A percentile compares a stretch with the other conserved stretches of the same genome.
These are phyloP conservation scores for Viola pubescens DNA, from an alignment of 441 rosid species.

Conservation along the genomic window DNA sequence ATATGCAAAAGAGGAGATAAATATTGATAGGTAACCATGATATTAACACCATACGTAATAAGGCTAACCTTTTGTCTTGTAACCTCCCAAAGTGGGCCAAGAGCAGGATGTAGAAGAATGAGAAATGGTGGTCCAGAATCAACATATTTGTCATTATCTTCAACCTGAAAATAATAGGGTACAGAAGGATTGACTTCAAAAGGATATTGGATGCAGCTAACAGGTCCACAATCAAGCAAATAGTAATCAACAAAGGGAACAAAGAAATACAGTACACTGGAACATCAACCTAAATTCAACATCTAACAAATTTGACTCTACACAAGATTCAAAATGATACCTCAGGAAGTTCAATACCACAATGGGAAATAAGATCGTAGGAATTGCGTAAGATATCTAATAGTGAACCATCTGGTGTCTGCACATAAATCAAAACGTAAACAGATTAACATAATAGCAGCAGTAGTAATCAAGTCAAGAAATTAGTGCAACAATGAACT, in stretches of 20 bases:
- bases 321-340: conserved; percentile 27
- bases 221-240: background rate
- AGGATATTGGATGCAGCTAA: background rate
- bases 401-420: conserved; percentile 94
- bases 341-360: conserved; percentile 66
- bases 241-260: background rate
- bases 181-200: conserved; percentile 10
- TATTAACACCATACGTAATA: conserved; percentile 8
- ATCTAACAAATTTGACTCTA: conserved; percentile 3
- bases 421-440: conserved; percentile 22
- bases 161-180: conserved; percentile 35
- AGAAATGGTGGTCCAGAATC: conserved; percentile 75
- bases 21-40: background rate
- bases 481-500: background rate
- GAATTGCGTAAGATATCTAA: conserved; percentile 84
- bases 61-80: conserved; percentile 63
- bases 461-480: conserved; percentile 6
- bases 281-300: conserved; percentile 9
- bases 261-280: background rate
- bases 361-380: conserved; percentile 64
- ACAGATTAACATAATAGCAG: conserved; percentile 8
- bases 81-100: conserved; percentile 95
- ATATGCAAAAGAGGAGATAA: background rate
- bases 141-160: conserved; percentile 54
- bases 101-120: conserved; percentile 86